Evolutionary conservation across 768 basidiomycete species (phyloP).

Genomic region (Coprinellus aureogranulatus): DNA sequence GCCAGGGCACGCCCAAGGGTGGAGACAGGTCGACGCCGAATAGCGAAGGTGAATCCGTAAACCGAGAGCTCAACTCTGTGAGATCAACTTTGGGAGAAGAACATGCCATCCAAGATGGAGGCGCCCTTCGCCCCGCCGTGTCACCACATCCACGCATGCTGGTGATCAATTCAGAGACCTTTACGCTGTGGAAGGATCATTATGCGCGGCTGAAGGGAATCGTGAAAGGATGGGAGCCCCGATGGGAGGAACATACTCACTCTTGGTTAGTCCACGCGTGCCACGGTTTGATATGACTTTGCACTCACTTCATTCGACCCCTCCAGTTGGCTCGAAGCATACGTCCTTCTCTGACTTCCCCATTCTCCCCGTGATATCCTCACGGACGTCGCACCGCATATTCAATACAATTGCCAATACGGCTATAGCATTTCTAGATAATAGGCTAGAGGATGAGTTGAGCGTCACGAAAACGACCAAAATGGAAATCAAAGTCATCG

Average conservation of each 20-base stretch:
- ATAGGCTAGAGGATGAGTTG: slow-evolving; percentile 33
- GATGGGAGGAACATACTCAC: slow-evolving; percentile 44
- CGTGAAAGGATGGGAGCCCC: slow-evolving; percentile 54
- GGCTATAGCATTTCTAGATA: slow-evolving; percentile 44
- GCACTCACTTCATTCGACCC: slow-evolving; percentile 2
- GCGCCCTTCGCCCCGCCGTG: slow-evolving; percentile 5
- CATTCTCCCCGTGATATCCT: slow-evolving; percentile 39
- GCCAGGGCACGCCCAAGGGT: slow-evolving; percentile 30
- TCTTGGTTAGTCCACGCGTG: slow-evolving; percentile 33
- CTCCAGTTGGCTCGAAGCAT: slow-evolving; percentile 43
- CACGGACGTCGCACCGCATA: slow-evolving; percentile 28
- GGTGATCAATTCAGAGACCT: slow-evolving; percentile 74
- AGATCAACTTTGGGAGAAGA: slow-evolving; percentile 8
- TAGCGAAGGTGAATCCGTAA: too few species aligned
- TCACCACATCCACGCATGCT: slow-evolving; percentile 40
- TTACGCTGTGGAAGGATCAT: slow-evolving; percentile 78
- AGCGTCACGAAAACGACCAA: slow-evolving; percentile 27
- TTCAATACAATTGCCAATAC: slow-evolving; percentile 35
- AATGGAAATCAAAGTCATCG: slow-evolving; percentile 40
- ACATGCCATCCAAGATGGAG: slow-evolving; percentile 7
- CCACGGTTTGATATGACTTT: background rate
- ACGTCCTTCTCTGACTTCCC: slow-evolving; percentile 49
- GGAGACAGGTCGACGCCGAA: too few species aligned
- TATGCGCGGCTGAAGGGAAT: slow-evolving; percentile 58
- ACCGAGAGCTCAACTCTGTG: slow-evolving; percentile 1